Conservation (phyloP, 345 rosid species). For the Ceriops tagal region DNA sequence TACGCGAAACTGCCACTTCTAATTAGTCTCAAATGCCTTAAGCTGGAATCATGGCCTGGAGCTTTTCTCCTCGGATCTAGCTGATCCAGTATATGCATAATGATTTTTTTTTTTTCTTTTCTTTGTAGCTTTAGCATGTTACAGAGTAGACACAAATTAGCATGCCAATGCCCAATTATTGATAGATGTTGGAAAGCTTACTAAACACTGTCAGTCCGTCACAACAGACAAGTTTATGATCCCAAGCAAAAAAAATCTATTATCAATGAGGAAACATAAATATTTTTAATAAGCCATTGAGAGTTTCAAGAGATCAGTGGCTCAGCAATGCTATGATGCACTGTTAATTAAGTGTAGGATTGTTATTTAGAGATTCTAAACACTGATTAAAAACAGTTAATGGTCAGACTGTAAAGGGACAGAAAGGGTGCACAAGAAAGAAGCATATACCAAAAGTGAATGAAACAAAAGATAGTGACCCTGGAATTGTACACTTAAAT, state of each 20-base stretch:
- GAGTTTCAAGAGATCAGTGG: slow-evolving; percentile 11
- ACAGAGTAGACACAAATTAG: not conserved
- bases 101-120: not conserved
- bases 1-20: too few relatives aligned
- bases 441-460: slow-evolving; percentile 40
- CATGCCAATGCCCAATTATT: not conserved
- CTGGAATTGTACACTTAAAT: slow-evolving; percentile 29
- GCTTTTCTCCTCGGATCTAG: too few relatives aligned
- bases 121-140: not conserved
- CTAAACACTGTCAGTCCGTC: not conserved
- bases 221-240: not conserved
- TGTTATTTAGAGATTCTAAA: not conserved
- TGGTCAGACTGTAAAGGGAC: slow-evolving; percentile 20
- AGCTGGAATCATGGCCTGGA: too few relatives aligned
- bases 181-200: not conserved
- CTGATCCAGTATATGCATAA: not conserved
- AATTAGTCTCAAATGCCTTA: too few relatives aligned
- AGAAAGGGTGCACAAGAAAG: not conserved
- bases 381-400: slow-evolving; percentile 26
- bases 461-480: slow-evolving; percentile 54
- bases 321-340: not conserved
- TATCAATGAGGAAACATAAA: not conserved
- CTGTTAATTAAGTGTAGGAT: slow-evolving; percentile 11
- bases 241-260: not conserved
- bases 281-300: slow-evolving; percentile 4